Evolutionary conservation across 305 asterid genomes (phyloP).

Genomic region (Rubia peregrina): DNA sequence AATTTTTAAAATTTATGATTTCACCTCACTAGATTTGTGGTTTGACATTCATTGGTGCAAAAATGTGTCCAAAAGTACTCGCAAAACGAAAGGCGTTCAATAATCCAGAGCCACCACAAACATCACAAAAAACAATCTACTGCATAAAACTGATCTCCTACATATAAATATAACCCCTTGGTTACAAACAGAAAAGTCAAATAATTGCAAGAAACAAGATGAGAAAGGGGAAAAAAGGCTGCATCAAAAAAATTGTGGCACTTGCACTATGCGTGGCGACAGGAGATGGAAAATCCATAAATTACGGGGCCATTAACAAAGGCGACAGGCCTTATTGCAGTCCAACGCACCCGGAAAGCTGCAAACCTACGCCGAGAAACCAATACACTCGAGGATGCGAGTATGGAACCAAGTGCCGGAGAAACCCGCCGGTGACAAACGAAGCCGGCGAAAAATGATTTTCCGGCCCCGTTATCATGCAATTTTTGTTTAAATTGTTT

Average conservation of each 20-base stretch:
- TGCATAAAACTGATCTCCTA: background rate
- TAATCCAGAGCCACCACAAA: background rate
- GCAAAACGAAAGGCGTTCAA: background rate
- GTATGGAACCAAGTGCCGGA: no score
- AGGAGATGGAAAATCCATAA: background rate
- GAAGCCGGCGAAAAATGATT: no score
- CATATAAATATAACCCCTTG: background rate
- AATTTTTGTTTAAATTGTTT: no score
- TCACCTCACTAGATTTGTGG: no score
- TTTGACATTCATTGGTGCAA: no score
- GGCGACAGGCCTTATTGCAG: background rate
- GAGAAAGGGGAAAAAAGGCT: background rate
- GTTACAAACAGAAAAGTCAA: background rate
- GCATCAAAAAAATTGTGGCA: background rate
- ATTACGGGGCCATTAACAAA: background rate
- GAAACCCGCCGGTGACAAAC: no score
- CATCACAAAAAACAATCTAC: background rate
- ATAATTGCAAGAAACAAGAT: background rate
- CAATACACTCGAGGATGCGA: no score
- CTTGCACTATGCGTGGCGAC: background rate
- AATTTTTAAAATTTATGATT: no score
- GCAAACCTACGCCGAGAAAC: no score
- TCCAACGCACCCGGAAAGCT: no score
- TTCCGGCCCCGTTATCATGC: no score
- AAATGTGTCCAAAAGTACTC: no score